Conservation (phyloP, 2,329 filamentous ascomycete genomes). For the Dryadomyces sulphureus region DNA sequence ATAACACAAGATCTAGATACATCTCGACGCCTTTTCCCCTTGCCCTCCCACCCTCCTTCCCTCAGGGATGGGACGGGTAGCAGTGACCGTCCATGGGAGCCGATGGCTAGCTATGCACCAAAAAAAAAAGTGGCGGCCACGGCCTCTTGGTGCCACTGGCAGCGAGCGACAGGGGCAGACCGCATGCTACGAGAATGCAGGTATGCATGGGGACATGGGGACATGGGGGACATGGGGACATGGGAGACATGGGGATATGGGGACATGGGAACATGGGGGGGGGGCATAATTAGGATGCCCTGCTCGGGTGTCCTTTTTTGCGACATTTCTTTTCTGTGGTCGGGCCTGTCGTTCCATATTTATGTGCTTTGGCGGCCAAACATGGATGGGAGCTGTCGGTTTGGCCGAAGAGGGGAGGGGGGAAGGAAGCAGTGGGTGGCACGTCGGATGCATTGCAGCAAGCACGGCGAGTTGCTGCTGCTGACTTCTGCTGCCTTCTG, state of each 20-base stretch:
- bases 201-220: background rate
- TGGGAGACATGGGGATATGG: too few species aligned
- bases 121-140: background rate
- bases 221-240: too few species aligned
- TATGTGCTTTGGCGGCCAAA: background rate
- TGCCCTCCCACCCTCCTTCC: constrained; percentile 4
- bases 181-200: background rate
- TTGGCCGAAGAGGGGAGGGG: background rate
- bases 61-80: constrained; percentile 2
- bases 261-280: too few species aligned
- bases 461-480: background rate
- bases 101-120: background rate
- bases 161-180: background rate
- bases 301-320: too few species aligned
- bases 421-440: background rate
- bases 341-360: too few species aligned
- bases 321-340: too few species aligned
- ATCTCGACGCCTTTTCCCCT: constrained; percentile 3
- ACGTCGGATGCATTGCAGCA: background rate
- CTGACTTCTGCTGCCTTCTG: background rate
- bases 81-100: too few species aligned
- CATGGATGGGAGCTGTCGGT: background rate
- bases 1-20: constrained; percentile 34
- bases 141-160: background rate
- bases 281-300: too few species aligned